Evolutionary conservation across 2,329 filamentous ascomycete genomes (phyloP), one percentile per base, ranked within the genome.

Genomic region (Fusarium odoratissimum): DNA sequence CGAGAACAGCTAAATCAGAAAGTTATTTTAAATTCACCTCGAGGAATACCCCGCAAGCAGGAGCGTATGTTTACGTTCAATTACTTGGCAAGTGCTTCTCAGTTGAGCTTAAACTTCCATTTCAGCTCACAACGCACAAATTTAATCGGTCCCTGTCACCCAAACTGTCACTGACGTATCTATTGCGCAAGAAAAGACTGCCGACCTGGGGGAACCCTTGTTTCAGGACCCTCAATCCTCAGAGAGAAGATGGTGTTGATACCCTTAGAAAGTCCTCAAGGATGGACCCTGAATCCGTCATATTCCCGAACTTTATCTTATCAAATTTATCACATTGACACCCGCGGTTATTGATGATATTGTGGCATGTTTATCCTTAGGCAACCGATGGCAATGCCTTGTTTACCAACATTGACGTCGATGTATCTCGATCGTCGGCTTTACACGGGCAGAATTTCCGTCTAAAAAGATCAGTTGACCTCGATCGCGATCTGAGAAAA

Each of bases 371-470:
- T 67, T 37, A 42, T 59, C 49, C 70, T 56, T n/a, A 45, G 40
- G 42, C 44, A 71, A 57, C 37, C 25, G 41, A 41, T 41, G 42
- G n/a, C 7, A 49, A 57, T 64, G 60, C 42, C 71, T 45, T 71
- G 70, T 60, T 73, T 67, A 60, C 52, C 38, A 44, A 37, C 16
- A 33, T 60, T 60, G 42, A 64, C 62, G 58, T 71, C 67, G 73
- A 73, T 57, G n/a, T 45, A 45, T 58, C 58, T 71, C 71, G 71
- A 73, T 73, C 71, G 25, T 60, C 71, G 71, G 71, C 40, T 73
- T 41, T 37, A 58, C 23, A 31, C 71, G 71, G 71, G 28, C 21
- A 30, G 23, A 30, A 49, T 51, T 64, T 54, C 57, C 38, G 41
- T 51, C 58, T 49, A 42, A 45, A 44, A 63, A 57, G 55, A 60